Evolutionary conservation across 495 filamentous ascomycete species (phyloP), one percentile per base, ranked within the genome.

Genomic region (Aspergillus asperescens): DNA sequence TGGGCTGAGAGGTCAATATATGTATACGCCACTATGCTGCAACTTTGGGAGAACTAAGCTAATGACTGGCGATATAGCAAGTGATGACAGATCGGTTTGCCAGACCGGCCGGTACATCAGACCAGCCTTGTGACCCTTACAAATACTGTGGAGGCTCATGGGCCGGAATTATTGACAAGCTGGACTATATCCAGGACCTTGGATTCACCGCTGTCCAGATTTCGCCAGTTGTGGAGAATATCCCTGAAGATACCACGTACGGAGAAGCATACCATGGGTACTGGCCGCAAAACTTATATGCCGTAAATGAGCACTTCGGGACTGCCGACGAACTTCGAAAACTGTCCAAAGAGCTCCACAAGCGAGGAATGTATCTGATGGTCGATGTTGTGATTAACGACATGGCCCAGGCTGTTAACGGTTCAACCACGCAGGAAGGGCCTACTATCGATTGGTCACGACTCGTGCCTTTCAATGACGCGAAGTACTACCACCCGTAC

Each of bases 151-250:
- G 85, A 31, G 87, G 87, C 1, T 82, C 80, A 7, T 89, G 78
- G 69, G 62, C 66, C 37, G 87, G 85, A 2, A 74, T 90, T 40
- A 79, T 81, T 42, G 74, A 81, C 27, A 77, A 57, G 5, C 56
- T 69, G 2, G 66, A 69, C 45, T 69, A 69, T 46, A 65, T 89
- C 56, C 75, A 87, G 55, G 71, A 74, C 35, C 81, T 89, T 74
- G 85, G 86, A 12, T 89, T 89, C 52, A 82, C 81, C 38, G 84
- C 85, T 9, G 69, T 89, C 29, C 87, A 84, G 81, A 89, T 88
- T 52, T 86, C 83, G 0, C 86, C 86, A 0, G 67, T 89, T 13
- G 79, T 82, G 25, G 66, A 76, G 49, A 78, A 86, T 50, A 62
- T 86, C 18, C 66, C 75, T 1, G 66, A 68, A 0, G 63, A 70